A percentile compares a stretch with the other conserved stretches of the same genome.
Evolutionary conservation across 2,329 filamentous ascomycete species (phyloP).

Genomic region (Raffaelea deltoideospora): DNA sequence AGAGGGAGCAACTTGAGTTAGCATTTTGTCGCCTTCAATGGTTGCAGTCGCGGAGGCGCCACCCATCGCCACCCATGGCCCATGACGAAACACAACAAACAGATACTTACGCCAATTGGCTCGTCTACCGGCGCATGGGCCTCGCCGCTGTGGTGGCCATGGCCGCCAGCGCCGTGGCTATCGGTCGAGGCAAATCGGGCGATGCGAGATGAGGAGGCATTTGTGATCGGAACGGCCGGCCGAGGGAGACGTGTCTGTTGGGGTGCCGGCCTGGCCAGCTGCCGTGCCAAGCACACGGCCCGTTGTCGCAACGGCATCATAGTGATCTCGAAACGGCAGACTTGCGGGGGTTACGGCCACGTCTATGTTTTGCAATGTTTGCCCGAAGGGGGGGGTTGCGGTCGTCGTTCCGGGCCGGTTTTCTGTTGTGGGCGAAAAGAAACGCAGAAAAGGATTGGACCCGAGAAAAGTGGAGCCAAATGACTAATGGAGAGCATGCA

Average conservation of each 20-base stretch:
- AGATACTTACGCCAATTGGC: slow-evolving; percentile 37
- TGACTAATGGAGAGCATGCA: neutral
- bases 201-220: too few species aligned
- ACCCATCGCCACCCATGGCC: too few species aligned
- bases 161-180: slow-evolving; percentile 5
- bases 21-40: too few species aligned
- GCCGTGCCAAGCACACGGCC: slow-evolving; percentile 21
- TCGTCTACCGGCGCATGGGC: slow-evolving; percentile 34
- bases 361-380: too few species aligned
- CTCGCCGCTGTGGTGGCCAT: slow-evolving; percentile 14
- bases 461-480: neutral
- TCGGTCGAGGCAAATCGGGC: slow-evolving; percentile 36
- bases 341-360: slow-evolving; percentile 1
- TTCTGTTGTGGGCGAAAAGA: neutral
- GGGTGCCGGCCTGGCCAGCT: slow-evolving; percentile 13
- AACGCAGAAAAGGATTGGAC: neutral
- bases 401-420: too few species aligned
- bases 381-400: neutral
- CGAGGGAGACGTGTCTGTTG: too few species aligned
- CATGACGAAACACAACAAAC: neutral
- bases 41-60: too few species aligned
- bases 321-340: slow-evolving; percentile 8
- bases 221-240: slow-evolving; percentile 18
- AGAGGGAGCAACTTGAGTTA: too few species aligned
- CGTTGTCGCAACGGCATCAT: slow-evolving; percentile 24